Percentiles rank a stretch among this genome's conserved stretches.
Conservation (phyloP, 352 stramenopile genomes). For the Globisporangium solare region DNA sequence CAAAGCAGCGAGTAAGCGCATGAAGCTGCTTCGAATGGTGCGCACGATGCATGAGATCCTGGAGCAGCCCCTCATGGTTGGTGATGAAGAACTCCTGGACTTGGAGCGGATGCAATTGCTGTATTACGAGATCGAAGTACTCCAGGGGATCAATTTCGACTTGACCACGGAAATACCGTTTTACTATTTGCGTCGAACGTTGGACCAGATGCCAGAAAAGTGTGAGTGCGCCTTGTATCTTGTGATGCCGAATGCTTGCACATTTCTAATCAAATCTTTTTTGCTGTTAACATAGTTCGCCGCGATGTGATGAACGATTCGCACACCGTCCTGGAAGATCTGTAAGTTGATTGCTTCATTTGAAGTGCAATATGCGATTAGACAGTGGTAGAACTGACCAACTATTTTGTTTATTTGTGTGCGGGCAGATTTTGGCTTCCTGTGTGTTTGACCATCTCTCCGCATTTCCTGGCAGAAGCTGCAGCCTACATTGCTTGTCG, state of each 20-base stretch:
- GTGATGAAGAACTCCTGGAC: slow-evolving; percentile 82
- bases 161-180: slow-evolving; percentile 77
- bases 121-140: slow-evolving; percentile 82
- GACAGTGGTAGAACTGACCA: too few relatives aligned
- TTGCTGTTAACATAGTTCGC: slow-evolving; percentile 31
- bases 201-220: slow-evolving; percentile 73
- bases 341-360: slow-evolving; percentile 28
- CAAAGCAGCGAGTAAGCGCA: slow-evolving; percentile 82
- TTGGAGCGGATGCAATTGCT: slow-evolving; percentile 81
- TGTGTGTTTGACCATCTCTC: slow-evolving; percentile 46
- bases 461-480: slow-evolving; percentile 61
- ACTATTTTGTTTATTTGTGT: neutral
- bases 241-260: neutral
- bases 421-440: slow-evolving; percentile 58
- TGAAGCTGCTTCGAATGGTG: slow-evolving; percentile 85
- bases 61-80: slow-evolving; percentile 57
- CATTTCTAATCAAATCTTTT: neutral
- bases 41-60: slow-evolving; percentile 83
- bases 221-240: slow-evolving; percentile 25
- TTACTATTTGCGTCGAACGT: slow-evolving; percentile 50
- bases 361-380: slow-evolving; percentile 3
- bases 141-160: slow-evolving; percentile 80
- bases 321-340: slow-evolving; percentile 53
- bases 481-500: slow-evolving; percentile 71
- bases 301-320: slow-evolving; percentile 41